A percentile compares a stretch with the other conserved stretches of the same genome.
Evolutionary conservation across 108 stramenopile species (phyloP).

Genomic region (Nannochloropsis gaditana): DNA sequence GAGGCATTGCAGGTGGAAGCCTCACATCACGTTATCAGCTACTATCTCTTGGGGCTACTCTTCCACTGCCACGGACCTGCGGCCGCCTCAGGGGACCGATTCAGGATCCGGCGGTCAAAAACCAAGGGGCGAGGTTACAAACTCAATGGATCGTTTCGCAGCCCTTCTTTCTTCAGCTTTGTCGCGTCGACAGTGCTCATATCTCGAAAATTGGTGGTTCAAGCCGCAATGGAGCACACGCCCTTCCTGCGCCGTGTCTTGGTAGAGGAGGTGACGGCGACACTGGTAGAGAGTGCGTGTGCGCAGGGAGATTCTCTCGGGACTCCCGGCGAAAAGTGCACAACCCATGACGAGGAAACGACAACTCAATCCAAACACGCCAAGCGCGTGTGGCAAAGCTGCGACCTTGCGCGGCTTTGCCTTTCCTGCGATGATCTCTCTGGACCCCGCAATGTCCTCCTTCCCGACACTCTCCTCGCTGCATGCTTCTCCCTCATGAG

Average conservation of each 20-base stretch:
- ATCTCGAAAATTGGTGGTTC: neutral
- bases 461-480: neutral
- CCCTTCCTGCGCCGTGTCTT: neutral
- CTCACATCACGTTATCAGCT: conserved; percentile 13
- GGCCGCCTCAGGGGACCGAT: neutral
- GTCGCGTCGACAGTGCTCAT: neutral
- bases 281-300: neutral
- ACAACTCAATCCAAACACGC: neutral
- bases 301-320: too few species aligned
- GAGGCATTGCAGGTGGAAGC: conserved; percentile 12
- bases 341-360: too few species aligned
- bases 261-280: neutral
- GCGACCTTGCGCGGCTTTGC: neutral
- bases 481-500: neutral
- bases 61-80: neutral
- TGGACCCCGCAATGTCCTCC: neutral
- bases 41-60: neutral
- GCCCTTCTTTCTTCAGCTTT: conserved; percentile 13
- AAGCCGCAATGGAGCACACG: conserved; percentile 10
- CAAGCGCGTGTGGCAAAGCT: neutral
- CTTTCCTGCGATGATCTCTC: neutral
- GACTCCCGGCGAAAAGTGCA: too few species aligned
- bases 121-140: neutral
- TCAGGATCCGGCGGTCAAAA: neutral
- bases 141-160: neutral